These are phyloP conservation scores for Stephania yunnanensis DNA, from an alignment of 164 flowering plant genomes.

Conservation along the genomic window DNA sequence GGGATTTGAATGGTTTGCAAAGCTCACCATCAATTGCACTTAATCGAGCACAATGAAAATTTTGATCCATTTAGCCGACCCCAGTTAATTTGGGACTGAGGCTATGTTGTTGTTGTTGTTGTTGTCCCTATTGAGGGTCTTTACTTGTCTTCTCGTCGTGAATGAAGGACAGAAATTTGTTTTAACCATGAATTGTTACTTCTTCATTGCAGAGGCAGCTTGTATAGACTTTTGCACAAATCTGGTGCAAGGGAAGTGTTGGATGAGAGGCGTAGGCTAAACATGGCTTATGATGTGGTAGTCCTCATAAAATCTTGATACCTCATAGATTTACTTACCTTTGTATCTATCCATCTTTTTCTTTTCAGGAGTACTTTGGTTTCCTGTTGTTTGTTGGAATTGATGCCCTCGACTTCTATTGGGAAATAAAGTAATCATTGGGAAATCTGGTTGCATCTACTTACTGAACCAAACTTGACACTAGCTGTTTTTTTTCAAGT, in stretches of 20 bases:
- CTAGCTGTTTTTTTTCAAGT: too few relatives aligned
- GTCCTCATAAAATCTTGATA: slow-evolving; percentile 7
- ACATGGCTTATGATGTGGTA: slow-evolving; percentile 98
- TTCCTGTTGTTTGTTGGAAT: neutral
- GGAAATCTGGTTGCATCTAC: neutral
- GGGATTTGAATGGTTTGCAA: too few relatives aligned
- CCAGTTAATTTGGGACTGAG: too few relatives aligned
- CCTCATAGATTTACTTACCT: too few relatives aligned
- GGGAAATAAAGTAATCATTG: neutral
- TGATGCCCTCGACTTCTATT: neutral
- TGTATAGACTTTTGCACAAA: slow-evolving; percentile 82
- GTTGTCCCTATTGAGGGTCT: neutral
- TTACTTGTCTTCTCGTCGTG: neutral
- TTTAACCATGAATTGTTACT: neutral
- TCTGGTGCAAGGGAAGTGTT: slow-evolving; percentile 75
- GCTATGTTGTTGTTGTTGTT: too few relatives aligned
- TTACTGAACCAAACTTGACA: too few relatives aligned
- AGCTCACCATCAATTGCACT: too few relatives aligned
- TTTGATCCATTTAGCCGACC: too few relatives aligned
- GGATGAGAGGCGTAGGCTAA: slow-evolving; percentile 87
- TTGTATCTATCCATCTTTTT: neutral
- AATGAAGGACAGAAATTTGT: neutral
- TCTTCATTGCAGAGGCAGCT: slow-evolving; percentile 74
- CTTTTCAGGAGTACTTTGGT: neutral
- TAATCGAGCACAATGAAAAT: too few relatives aligned